Conservation (phyloP, 192 early-diverging fungal species). For the Linnemannia hyalina region DNA sequence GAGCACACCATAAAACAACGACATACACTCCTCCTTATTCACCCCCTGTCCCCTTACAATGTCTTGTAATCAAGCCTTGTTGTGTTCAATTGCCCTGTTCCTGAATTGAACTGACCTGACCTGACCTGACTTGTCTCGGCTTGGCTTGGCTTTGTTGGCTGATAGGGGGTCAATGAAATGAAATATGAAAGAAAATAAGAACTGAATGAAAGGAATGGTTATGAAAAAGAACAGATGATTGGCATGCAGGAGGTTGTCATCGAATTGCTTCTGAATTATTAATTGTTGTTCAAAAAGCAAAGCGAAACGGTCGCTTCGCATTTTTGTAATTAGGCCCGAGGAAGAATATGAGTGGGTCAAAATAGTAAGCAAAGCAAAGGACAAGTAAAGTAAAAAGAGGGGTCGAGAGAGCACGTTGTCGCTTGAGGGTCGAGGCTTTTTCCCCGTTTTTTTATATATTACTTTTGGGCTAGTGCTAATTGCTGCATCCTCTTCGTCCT, state of each 20-base stretch:
- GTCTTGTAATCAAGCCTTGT: no score
- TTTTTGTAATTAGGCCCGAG: not conserved
- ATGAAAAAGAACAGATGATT: not conserved
- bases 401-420: constrained; percentile 1
- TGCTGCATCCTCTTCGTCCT: not conserved
- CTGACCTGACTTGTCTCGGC: not conserved
- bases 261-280: not conserved
- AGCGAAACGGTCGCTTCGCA: not conserved
- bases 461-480: not conserved
- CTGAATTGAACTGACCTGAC: no score
- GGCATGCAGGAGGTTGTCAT: not conserved
- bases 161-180: not conserved
- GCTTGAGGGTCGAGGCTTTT: not conserved
- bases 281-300: not conserved
- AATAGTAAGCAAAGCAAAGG: not conserved
- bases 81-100: no score
- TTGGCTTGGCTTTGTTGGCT: not conserved
- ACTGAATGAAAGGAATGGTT: not conserved
- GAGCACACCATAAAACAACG: not conserved
- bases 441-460: not conserved
- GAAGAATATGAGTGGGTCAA: not conserved
- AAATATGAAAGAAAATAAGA: not conserved
- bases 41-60: not conserved
- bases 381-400: not conserved
- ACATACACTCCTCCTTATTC: not conserved